Evolutionary conservation across 148 eudicot genomes (phyloP).

Genomic region (Persicaria tinctoria): DNA sequence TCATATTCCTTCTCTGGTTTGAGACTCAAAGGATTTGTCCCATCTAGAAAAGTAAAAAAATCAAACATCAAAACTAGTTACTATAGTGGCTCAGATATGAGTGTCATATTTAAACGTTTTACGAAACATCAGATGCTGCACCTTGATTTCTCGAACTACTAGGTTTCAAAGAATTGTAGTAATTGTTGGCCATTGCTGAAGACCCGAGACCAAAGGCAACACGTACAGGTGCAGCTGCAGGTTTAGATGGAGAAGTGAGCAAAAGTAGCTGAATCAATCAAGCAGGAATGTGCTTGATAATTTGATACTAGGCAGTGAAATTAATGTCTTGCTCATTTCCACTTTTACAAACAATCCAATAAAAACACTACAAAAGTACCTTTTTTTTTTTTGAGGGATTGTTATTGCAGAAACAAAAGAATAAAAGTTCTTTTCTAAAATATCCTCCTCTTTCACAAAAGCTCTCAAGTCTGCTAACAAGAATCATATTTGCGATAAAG

Average conservation of each 20-base stretch:
- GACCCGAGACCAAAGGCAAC: constrained; percentile 63
- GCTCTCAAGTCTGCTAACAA: not conserved
- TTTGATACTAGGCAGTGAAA: not conserved
- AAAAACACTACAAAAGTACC: not conserved
- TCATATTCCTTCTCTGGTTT: constrained; percentile 45
- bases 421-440: not conserved
- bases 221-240: constrained; percentile 34
- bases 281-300: not conserved
- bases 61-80: not conserved
- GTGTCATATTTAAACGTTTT: not conserved
- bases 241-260: not conserved
- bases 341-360: not conserved
- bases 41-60: constrained; percentile 12
- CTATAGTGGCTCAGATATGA: not conserved
- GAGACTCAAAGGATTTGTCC: constrained; percentile 14
- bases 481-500: not conserved
- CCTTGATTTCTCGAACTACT: constrained; percentile 25
- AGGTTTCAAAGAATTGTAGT: constrained; percentile 27
- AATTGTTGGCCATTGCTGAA: constrained; percentile 28
- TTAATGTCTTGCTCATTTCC: not conserved
- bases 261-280: constrained; percentile 9
- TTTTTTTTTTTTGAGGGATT: not conserved
- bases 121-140: constrained; percentile 28
- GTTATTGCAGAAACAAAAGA: not conserved
- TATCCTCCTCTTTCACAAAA: not conserved